Percentiles rank a stretch among this genome's conserved stretches.
phyloP scores from a whole-genome alignment of 768 basidiomycete genomes.

The Phlegmacium glaucopus region DNA sequence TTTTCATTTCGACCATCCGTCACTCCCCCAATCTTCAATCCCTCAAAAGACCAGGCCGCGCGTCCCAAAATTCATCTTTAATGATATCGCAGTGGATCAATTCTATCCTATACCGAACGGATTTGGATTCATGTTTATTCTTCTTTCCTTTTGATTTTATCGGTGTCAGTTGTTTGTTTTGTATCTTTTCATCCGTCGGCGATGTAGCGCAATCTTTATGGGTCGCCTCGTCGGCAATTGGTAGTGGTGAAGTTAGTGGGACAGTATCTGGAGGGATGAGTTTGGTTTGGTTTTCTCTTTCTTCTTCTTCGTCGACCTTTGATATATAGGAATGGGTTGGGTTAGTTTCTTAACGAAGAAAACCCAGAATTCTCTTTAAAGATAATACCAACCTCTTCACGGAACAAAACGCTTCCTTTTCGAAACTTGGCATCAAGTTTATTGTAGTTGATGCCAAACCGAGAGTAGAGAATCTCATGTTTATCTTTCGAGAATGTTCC shows the following conservation, averaged over 20 bases:
- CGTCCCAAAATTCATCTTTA: conserved; percentile 74
- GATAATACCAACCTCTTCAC: conserved; percentile 41
- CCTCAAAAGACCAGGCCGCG: conserved; percentile 50
- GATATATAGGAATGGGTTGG: neutral
- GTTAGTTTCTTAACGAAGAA: neutral
- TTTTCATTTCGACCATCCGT: neutral
- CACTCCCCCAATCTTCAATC: conserved; percentile 9
- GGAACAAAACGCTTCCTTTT: conserved; percentile 83
- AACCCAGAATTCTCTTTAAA: too few relatives aligned
- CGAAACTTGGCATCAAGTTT: conserved; percentile 63
- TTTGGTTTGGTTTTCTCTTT: neutral
- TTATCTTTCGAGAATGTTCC: conserved; percentile 89
- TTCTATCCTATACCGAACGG: conserved; percentile 32
- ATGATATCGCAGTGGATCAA: conserved; percentile 85
- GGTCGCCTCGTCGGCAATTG: neutral
- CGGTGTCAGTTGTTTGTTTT: neutral
- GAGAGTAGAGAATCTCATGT: conserved; percentile 83
- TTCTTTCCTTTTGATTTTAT: neutral
- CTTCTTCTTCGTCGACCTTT: neutral
- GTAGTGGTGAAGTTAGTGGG: too few relatives aligned
- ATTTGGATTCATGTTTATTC: too few relatives aligned
- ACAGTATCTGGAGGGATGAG: neutral
- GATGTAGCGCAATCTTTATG: neutral
- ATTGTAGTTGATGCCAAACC: conserved; percentile 89
- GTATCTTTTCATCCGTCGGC: too few relatives aligned